phyloP scores from a whole-genome alignment of 805 yeast species.

The Saccharomyces eubayanus region DNA sequence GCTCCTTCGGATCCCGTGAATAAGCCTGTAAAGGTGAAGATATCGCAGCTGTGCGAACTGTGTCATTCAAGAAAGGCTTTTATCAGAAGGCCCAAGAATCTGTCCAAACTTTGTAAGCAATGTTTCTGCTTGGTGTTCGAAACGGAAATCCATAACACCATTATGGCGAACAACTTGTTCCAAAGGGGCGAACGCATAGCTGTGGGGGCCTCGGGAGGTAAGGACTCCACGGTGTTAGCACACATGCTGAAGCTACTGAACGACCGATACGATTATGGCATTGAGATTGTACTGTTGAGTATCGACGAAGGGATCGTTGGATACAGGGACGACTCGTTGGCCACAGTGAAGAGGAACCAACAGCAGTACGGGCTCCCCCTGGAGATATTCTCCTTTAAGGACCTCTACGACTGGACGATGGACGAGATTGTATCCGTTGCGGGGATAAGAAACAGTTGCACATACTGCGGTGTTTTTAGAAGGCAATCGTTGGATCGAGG shows the following conservation, averaged over 20 bases:
- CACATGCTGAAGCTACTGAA: slow-evolving; percentile 77
- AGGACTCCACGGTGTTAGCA: slow-evolving; percentile 93
- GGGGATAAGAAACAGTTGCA: slow-evolving; percentile 88
- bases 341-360: slow-evolving; percentile 91
- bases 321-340: slow-evolving; percentile 92
- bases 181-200: slow-evolving; percentile 81
- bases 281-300: slow-evolving; percentile 73
- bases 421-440: slow-evolving; percentile 94
- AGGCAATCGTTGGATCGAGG: slow-evolving; percentile 97
- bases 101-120: slow-evolving; percentile 79
- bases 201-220: slow-evolving; percentile 98
- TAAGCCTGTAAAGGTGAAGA: slow-evolving; percentile 21
- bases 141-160: slow-evolving; percentile 90
- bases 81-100: slow-evolving; percentile 84
- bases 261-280: slow-evolving; percentile 80
- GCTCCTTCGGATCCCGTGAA: slow-evolving; percentile 32
- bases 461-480: slow-evolving; percentile 95
- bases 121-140: slow-evolving; percentile 90
- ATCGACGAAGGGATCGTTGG: slow-evolving; percentile 97
- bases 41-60: slow-evolving; percentile 61
- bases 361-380: slow-evolving; percentile 73
- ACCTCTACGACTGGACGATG: slow-evolving; percentile 96
- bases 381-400: slow-evolving; percentile 76
- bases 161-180: slow-evolving; percentile 59
- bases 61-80: slow-evolving; percentile 79